phyloP scores from a whole-genome alignment of 331 rosid species.

The Cydonia oblonga region DNA sequence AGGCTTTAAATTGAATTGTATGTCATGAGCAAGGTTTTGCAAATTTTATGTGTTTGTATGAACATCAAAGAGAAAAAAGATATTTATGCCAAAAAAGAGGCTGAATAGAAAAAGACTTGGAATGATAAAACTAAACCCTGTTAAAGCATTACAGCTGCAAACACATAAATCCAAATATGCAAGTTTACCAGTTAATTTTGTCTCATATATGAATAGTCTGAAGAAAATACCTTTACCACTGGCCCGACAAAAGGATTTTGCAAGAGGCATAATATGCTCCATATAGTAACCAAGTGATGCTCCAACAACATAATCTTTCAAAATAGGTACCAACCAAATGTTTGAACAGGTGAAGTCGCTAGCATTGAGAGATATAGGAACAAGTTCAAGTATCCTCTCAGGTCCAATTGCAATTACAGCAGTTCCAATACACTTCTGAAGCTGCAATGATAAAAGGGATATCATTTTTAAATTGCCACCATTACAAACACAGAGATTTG shows the following conservation, averaged over 20 bases:
- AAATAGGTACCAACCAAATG: constrained; percentile 72
- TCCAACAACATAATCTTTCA: constrained; percentile 56
- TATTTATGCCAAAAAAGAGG: neutral
- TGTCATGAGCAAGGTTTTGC: neutral
- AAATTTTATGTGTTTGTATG: neutral
- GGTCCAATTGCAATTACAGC: constrained; percentile 86
- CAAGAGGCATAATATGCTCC: constrained; percentile 72
- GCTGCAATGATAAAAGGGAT: constrained; percentile 36
- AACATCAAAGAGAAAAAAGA: neutral
- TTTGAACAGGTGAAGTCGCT: constrained; percentile 37
- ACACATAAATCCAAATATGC: neutral
- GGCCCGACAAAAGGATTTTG: constrained; percentile 64
- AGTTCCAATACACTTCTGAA: constrained; percentile 70
- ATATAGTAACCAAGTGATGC: constrained; percentile 65
- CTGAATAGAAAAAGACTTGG: neutral
- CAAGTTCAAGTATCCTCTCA: constrained; percentile 52
- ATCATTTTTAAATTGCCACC: neutral
- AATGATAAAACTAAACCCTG: neutral
- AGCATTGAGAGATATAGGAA: constrained; percentile 58
- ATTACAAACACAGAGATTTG: neutral
- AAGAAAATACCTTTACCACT: constrained; percentile 52
- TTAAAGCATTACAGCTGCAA: neutral
- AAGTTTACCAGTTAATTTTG: neutral
- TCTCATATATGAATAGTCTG: neutral
- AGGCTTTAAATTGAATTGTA: neutral